A percentile compares a stretch with the other conserved stretches of the same genome.
Evolutionary conservation across 345 rosid genomes (phyloP).

Genomic region (Eucalyptus camaldulensis): DNA sequence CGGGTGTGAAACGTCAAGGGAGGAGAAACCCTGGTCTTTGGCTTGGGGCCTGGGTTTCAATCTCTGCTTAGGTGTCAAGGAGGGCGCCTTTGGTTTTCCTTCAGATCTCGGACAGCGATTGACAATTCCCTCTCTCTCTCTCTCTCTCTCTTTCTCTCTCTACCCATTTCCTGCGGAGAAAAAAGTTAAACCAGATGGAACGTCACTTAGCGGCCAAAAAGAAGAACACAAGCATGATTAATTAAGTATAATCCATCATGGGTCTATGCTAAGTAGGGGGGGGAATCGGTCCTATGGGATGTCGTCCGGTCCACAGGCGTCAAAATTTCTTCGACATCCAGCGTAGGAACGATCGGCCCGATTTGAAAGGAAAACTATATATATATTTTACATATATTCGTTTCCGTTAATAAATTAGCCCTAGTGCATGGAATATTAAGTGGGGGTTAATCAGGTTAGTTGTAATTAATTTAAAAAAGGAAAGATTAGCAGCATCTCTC

Average conservation of each 20-base stretch:
- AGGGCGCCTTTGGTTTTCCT: conserved; percentile 2
- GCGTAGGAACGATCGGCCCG: no score
- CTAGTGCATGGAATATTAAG: neutral
- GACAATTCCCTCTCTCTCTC: neutral
- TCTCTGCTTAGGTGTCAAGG: conserved; percentile 15
- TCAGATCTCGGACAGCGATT: conserved; percentile 17
- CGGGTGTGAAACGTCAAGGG: conserved; percentile 50
- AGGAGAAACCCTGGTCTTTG: neutral
- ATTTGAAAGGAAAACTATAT: neutral
- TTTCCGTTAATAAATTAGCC: neutral
- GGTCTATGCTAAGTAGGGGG: neutral
- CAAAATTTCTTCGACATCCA: neutral
- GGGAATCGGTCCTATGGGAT: neutral
- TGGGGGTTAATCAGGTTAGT: neutral
- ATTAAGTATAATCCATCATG: neutral
- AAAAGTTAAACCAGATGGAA: neutral
- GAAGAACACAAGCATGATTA: neutral
- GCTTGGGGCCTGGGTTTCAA: neutral
- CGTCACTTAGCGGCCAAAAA: neutral
- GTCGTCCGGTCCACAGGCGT: neutral
- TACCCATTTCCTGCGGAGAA: neutral
- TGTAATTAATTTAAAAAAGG: neutral
- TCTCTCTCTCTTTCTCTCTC: neutral
- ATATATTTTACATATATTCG: neutral
- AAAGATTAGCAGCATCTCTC: neutral